These are phyloP conservation scores for Maudiozyma saulgeensis DNA, from an alignment of 805 yeast genomes.

Conservation along the genomic window DNA sequence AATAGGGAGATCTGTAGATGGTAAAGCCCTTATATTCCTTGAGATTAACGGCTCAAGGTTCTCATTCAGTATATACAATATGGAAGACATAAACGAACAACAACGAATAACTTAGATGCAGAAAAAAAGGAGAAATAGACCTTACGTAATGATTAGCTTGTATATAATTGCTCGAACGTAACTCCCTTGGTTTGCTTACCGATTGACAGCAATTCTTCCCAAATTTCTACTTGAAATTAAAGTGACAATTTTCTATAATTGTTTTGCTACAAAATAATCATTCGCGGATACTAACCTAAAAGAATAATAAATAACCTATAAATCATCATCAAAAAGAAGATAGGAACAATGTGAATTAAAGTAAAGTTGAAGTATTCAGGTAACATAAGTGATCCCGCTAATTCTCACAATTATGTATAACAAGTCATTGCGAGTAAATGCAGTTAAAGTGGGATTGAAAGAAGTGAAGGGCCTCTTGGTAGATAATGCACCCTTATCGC, in stretches of 20 bases:
- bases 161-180: no score
- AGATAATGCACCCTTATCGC: neutral
- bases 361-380: no score
- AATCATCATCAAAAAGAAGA: no score
- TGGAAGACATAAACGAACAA: slow-evolving; percentile 5
- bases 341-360: no score
- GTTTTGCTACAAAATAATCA: neutral
- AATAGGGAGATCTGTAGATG: slow-evolving; percentile 15
- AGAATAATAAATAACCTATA: no score
- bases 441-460: slow-evolving; percentile 20
- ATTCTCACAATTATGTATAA: slow-evolving; percentile 29
- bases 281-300: no score
- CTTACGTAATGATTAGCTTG: no score
- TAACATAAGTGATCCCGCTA: neutral
- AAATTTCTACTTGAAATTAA: neutral
- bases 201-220: no score
- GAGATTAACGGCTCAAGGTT: slow-evolving; percentile 20
- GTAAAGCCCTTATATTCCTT: slow-evolving; percentile 20
- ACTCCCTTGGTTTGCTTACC: no score
- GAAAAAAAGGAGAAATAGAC: no score
- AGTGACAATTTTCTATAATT: neutral
- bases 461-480: slow-evolving; percentile 17
- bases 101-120: no score
- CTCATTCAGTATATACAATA: slow-evolving; percentile 22
- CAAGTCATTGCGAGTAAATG: slow-evolving; percentile 26